Base-by-base conservation (phyloP, 352 stramenopile genomes). In the Phytophthora pisi region DNA sequence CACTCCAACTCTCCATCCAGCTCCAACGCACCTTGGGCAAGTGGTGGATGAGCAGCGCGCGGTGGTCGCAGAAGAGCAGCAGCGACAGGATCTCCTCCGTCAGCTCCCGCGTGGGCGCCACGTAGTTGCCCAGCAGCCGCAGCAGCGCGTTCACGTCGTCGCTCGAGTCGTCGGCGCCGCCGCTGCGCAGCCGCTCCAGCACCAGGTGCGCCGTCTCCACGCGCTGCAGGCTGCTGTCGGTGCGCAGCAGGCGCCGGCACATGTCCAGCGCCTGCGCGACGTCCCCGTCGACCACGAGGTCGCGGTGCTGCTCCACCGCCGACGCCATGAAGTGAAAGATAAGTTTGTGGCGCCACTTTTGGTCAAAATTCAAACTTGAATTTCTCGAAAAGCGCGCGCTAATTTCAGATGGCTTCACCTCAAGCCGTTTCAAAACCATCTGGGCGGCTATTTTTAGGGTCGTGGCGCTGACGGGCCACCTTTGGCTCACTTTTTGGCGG, bases 41-140 rank as follows among this genome's bases (percentile, higher is more conserved):
- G 59, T 96, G 84, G 68, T 96, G 79, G 36, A 96, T 91, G 15
- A 96, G 67, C 24, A 91, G 71, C 61, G 90, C 82, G 31, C 84
- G 84, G 56, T 93, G 84, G 13, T 92, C 81, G 23, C 74, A 86
- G 55, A 89, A 90, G 26, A 92, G 79, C 20, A 96, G 70, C 64
- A 96, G 66, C 36, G 84, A 76, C 10, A 94, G 58, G 23, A 88
- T 65, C 31, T 93, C 84, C 61, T 91, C 84, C 5, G 88, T 93
- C n/a, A 96, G 68, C 53, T 84, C 77, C 23, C 78, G 71, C 40
- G 84, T 92, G n/a, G 88, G 83, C 18, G 80, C 31, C 31, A 93
- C 82, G 49, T 89, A 80, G 60, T 92, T 90, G n/a, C 78, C 70
- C 16, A 96, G 68, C n/a, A 94, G 69, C 9, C 84, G 86, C 61